phyloP scores from a whole-genome alignment of 805 yeast genomes.

The Candida piceae region DNA sequence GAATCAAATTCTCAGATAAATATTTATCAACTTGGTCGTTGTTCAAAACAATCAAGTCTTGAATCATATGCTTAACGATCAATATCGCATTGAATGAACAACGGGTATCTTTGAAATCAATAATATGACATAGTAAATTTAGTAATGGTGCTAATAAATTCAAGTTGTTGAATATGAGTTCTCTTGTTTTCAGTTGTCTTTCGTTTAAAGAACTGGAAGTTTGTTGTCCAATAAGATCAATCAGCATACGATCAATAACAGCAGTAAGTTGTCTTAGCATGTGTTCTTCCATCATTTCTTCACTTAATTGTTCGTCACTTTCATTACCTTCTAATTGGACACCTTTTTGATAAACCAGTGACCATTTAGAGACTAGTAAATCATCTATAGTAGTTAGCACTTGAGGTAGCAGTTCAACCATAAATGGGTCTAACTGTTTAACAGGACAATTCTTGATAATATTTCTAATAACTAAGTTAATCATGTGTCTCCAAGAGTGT shows the following conservation, averaged over 20 bases:
- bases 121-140: constrained; percentile 67
- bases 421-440: constrained; percentile 57
- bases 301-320: constrained; percentile 82
- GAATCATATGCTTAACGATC: constrained; percentile 68
- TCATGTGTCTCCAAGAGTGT: constrained; percentile 97
- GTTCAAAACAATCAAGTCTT: constrained; percentile 62
- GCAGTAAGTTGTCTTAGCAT: constrained; percentile 89
- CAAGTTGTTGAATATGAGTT: constrained; percentile 58
- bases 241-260: constrained; percentile 78
- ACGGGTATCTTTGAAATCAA: constrained; percentile 81
- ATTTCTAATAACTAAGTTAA: constrained; percentile 81
- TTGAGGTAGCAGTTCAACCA: constrained; percentile 74
- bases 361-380: constrained; percentile 76
- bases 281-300: constrained; percentile 98
- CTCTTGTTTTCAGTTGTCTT: constrained; percentile 61
- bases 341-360: constrained; percentile 53
- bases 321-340: constrained; percentile 47
- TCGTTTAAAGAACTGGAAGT: constrained; percentile 43
- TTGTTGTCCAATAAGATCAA: constrained; percentile 83
- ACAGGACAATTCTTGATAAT: constrained; percentile 86
- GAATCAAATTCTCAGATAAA: constrained; percentile 60
- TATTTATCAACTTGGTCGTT: constrained; percentile 67
- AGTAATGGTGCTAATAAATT: constrained; percentile 73
- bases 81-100: constrained; percentile 89
- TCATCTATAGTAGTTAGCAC: constrained; percentile 69